phyloP scores from a whole-genome alignment of 2,329 filamentous ascomycete species.

The Cytospora piceicola region DNA sequence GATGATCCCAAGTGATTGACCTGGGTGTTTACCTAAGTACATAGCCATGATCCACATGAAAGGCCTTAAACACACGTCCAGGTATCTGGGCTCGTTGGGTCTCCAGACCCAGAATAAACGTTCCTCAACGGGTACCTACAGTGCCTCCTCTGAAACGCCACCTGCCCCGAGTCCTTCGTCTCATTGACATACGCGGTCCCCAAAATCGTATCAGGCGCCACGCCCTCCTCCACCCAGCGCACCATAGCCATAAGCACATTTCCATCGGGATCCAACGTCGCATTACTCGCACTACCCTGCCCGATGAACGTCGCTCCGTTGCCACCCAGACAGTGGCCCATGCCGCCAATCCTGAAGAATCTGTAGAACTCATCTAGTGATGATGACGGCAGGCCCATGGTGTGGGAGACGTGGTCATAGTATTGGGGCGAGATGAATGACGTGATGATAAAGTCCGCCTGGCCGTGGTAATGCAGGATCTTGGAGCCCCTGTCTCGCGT shows the following conservation, averaged over 20 bases:
- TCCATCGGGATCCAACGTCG: slow-evolving; percentile 41
- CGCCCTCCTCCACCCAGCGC: slow-evolving; percentile 49
- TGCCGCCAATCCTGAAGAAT: slow-evolving; percentile 57
- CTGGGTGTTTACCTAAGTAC: neutral
- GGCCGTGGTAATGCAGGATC: slow-evolving; percentile 51
- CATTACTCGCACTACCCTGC: slow-evolving; percentile 34
- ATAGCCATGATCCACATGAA: neutral
- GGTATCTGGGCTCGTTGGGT: slow-evolving; percentile 36
- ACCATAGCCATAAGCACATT: slow-evolving; percentile 52
- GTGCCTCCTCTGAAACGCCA: slow-evolving; percentile 41
- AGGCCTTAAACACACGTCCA: slow-evolving; percentile 38
- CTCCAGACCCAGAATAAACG: slow-evolving; percentile 37
- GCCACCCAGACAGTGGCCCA: slow-evolving; percentile 55
- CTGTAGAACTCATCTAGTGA: slow-evolving; percentile 51
- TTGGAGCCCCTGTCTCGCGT: slow-evolving; percentile 46
- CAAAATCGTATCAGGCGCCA: slow-evolving; percentile 45
- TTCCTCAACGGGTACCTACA: slow-evolving; percentile 43
- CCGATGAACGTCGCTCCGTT: slow-evolving; percentile 43
- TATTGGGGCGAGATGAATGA: slow-evolving; percentile 50
- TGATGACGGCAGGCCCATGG: slow-evolving; percentile 42
- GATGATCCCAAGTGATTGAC: too few relatives aligned
- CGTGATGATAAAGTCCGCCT: slow-evolving; percentile 48
- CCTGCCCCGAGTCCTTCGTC: slow-evolving; percentile 31
- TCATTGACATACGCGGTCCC: slow-evolving; percentile 43
- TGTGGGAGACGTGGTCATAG: slow-evolving; percentile 52